A percentile compares a stretch with the other conserved stretches of the same genome.
Evolutionary conservation across 176 grass and related monocot species (phyloP).

Genomic region (Alopecurus myosuroides): DNA sequence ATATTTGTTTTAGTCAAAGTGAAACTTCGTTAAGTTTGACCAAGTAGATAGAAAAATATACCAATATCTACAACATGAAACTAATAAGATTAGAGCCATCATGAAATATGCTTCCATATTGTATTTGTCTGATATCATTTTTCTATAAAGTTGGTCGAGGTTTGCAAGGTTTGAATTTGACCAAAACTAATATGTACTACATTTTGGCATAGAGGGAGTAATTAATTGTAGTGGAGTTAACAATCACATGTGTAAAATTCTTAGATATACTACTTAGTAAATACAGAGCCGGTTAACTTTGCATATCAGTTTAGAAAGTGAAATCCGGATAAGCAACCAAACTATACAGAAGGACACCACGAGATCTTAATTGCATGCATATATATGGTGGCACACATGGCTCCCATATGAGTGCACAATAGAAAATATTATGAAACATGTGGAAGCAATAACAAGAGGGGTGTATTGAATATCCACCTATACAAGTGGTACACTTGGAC

Average conservation of each 20-base stretch:
- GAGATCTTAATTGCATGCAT: constrained; percentile 31
- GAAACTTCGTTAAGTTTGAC: too few relatives aligned
- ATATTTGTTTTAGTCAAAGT: too few relatives aligned
- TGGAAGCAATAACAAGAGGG: constrained; percentile 33
- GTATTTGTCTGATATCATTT: too few relatives aligned
- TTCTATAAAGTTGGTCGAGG: too few relatives aligned
- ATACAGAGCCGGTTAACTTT: not conserved
- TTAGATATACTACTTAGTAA: constrained; percentile 2
- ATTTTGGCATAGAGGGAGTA: too few relatives aligned
- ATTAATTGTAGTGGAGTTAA: not conserved
- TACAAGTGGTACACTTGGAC: constrained; percentile 6
- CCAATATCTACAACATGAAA: too few relatives aligned
- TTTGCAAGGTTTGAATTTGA: too few relatives aligned
- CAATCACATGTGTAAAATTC: not conserved
- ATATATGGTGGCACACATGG: constrained; percentile 41
- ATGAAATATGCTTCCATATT: too few relatives aligned
- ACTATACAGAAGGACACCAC: constrained; percentile 24
- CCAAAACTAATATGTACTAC: too few relatives aligned
- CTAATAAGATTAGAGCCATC: too few relatives aligned
- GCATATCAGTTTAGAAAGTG: not conserved
- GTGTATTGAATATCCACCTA: not conserved
- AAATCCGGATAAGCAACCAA: constrained; percentile 24
- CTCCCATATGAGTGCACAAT: constrained; percentile 32
- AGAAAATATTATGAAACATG: constrained; percentile 30
- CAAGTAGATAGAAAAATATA: too few relatives aligned